Evolutionary conservation across 192 early-diverging fungal genomes (phyloP), one percentile per base, ranked within the genome.

Genomic region (Coemansia brasiliensis): DNA sequence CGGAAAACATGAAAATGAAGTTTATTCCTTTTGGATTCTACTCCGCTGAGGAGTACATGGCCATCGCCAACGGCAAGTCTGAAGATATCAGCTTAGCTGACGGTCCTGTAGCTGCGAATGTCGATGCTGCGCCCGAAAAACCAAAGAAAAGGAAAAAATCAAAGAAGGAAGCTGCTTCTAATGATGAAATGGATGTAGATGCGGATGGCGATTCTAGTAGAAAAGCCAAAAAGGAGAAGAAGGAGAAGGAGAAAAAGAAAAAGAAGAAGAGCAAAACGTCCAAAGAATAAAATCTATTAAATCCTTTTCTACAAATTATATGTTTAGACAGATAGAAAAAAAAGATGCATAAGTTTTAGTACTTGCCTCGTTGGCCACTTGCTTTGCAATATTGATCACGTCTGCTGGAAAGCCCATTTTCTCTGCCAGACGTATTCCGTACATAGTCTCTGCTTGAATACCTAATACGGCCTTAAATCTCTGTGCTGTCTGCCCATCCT

Each of bases 1-100:
- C 69, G 7, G 75, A 67, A 18, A 65, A 72, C 29, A 79, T 79
- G 75, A 63, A 72, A 45, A 22, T 79, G 55, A 53, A 39, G 39
- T 79, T 79, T 57, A 59, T 79, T 26, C 74, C 75, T 13, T 79
- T 62, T 24, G 75, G 75, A 13, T 79, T 72, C 48, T 79, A 65
- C 51, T 79, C 75, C 2, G 75, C 75, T 3, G 65, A 79, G 13
- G 75, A 79, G 37, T 72, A 79, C 46, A 18, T 26, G n/a, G 55
- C 41, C 0, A 53, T 67, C 50, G 39, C 12, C 8, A 39, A 53
- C 7, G 52, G 37, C 5, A 38, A 53, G 8, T 32, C 32, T 4
- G 52, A n/a, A 17, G 38, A 4, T 16, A n/a, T 27, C 4, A 27
- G 18, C 20, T 49, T 49, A 8, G 12, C 46, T 27, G 46, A 49